Conservation (phyloP, 768 basidiomycete species). For the Cystobasidium ongulense region DNA sequence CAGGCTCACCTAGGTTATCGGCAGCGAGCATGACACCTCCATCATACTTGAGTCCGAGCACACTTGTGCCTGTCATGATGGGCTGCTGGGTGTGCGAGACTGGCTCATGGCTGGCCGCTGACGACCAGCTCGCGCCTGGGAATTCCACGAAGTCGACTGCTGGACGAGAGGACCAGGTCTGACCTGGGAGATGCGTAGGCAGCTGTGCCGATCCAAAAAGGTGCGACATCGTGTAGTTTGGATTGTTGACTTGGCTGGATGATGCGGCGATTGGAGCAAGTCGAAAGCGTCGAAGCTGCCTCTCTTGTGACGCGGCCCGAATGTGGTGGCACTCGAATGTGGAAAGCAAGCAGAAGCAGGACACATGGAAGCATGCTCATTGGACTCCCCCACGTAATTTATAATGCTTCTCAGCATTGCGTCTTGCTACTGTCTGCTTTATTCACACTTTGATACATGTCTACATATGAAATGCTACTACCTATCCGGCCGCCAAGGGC, state of each 20-base stretch:
- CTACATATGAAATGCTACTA: not conserved
- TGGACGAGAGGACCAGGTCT: slow-evolving; percentile 21
- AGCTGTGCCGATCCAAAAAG: not conserved
- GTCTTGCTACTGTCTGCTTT: no score
- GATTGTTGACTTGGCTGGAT: not conserved
- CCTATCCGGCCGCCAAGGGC: not conserved
- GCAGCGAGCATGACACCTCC: slow-evolving; percentile 98
- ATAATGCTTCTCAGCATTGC: no score
- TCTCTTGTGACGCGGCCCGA: no score
- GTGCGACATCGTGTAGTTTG: not conserved
- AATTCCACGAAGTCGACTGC: not conserved
- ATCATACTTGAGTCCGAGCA: slow-evolving; percentile 87
- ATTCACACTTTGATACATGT: no score
- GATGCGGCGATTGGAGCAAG: not conserved
- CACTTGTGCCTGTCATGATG: slow-evolving; percentile 92
- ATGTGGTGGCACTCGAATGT: no score
- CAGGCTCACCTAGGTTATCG: slow-evolving; percentile 75
- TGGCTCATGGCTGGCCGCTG: not conserved
- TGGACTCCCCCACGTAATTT: no score
- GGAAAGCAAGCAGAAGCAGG: not conserved
- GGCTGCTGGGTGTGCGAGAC: slow-evolving; percentile 53
- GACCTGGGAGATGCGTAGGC: slow-evolving; percentile 23
- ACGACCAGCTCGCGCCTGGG: slow-evolving; percentile 16
- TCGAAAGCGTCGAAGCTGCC: no score
- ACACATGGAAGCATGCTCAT: not conserved